A percentile compares a stretch with the other conserved stretches of the same genome.
Conservation (phyloP, 176 grass and related monocot species). For the Miscanthus lutarioriparius region DNA sequence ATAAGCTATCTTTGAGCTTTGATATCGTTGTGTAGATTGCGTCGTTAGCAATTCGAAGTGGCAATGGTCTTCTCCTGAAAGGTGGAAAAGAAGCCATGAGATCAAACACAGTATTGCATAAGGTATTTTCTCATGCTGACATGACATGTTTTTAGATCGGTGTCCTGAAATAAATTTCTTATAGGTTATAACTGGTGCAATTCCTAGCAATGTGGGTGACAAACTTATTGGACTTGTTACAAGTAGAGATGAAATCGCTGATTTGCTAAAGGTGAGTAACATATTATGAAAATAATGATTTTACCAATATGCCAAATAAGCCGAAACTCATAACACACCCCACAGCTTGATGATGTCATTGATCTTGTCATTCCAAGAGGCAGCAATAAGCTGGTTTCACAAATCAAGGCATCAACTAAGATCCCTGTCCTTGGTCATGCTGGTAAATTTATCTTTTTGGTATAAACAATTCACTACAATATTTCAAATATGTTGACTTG, state of each 20-base stretch:
- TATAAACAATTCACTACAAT: neutral
- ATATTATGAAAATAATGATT: slow-evolving; percentile 23
- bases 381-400: slow-evolving; percentile 89
- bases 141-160: slow-evolving; percentile 11
- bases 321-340: slow-evolving; percentile 36
- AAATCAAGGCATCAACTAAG: slow-evolving; percentile 96
- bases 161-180: slow-evolving; percentile 10
- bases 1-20: slow-evolving; percentile 3
- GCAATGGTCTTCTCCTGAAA: slow-evolving; percentile 96
- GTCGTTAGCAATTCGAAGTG: slow-evolving; percentile 91
- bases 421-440: slow-evolving; percentile 98
- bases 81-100: slow-evolving; percentile 98
- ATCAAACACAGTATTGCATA: slow-evolving; percentile 88
- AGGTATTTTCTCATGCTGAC: slow-evolving; percentile 56
- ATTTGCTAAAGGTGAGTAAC: slow-evolving; percentile 80
- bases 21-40: slow-evolving; percentile 63
- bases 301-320: slow-evolving; percentile 2
- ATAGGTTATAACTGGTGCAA: slow-evolving; percentile 84
- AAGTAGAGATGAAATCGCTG: slow-evolving; percentile 89
- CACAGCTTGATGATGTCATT: slow-evolving; percentile 97
- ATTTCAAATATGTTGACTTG: neutral
- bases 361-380: slow-evolving; percentile 99
- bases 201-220: slow-evolving; percentile 71
- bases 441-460: slow-evolving; percentile 53
- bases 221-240: slow-evolving; percentile 92